These are phyloP conservation scores for Deinandra increscens DNA, from an alignment of 129 eudicot genomes.

Conservation along the genomic window DNA sequence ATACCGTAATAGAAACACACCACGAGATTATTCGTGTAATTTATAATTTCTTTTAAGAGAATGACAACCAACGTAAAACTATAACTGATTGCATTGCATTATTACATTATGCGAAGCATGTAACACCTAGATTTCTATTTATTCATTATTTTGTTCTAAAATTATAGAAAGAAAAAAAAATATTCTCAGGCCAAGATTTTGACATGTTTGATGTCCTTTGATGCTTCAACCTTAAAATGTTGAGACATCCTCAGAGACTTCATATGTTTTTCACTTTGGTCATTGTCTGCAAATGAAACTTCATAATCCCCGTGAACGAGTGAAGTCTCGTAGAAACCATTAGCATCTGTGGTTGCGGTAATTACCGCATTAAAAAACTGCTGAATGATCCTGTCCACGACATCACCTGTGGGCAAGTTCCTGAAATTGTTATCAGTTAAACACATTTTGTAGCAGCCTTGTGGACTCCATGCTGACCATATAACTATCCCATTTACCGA, in stretches of 20 bases:
- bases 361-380: slow-evolving; percentile 12
- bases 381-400: slow-evolving; percentile 42
- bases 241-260: background rate
- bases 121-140: too few relatives aligned
- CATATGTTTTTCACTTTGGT: background rate
- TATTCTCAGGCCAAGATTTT: slow-evolving; percentile 21
- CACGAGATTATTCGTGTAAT: too few relatives aligned
- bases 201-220: slow-evolving; percentile 12
- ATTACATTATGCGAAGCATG: too few relatives aligned
- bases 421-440: slow-evolving; percentile 54
- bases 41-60: too few relatives aligned
- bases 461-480: slow-evolving; percentile 58
- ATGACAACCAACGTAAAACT: too few relatives aligned
- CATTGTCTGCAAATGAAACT: slow-evolving; percentile 18
- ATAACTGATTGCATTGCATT: too few relatives aligned
- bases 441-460: slow-evolving; percentile 46
- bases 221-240: slow-evolving; percentile 17
- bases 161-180: background rate
- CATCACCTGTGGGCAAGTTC: slow-evolving; percentile 54
- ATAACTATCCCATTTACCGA: slow-evolving; percentile 57
- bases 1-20: too few relatives aligned
- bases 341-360: slow-evolving; percentile 37
- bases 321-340: slow-evolving; percentile 47
- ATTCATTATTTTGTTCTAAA: too few relatives aligned
- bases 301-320: slow-evolving; percentile 65